These are phyloP conservation scores for Camillea tinctor DNA, from an alignment of 2,329 filamentous ascomycete genomes.

Conservation along the genomic window DNA sequence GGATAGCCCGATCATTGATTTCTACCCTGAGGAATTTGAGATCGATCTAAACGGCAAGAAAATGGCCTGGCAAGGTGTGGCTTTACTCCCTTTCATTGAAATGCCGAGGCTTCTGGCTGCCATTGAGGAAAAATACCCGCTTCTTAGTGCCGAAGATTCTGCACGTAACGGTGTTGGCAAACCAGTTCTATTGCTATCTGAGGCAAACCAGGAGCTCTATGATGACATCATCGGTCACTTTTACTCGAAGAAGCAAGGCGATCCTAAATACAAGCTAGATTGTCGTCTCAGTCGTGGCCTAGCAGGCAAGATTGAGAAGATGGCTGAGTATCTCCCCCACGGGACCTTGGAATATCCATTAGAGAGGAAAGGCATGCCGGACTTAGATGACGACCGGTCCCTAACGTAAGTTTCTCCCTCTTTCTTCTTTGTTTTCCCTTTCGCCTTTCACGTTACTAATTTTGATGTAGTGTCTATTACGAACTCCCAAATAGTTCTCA, in stretches of 20 bases:
- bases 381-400: conserved; percentile 81
- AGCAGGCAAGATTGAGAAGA: conserved; percentile 76
- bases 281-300: conserved; percentile 74
- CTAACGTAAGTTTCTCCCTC: conserved; percentile 62
- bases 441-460: conserved; percentile 29
- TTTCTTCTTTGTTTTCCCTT: conserved; percentile 1
- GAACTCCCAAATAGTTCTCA: conserved; percentile 72
- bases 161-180: conserved; percentile 76
- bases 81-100: conserved; percentile 92
- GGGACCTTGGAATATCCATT: conserved; percentile 77
- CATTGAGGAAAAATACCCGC: conserved; percentile 78
- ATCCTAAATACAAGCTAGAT: conserved; percentile 68
- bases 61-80: conserved; percentile 96
- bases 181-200: conserved; percentile 81
- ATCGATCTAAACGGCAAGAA: conserved; percentile 97
- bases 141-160: conserved; percentile 73
- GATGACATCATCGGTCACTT: conserved; percentile 81
- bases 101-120: conserved; percentile 80
- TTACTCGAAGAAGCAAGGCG: conserved; percentile 83
- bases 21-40: conserved; percentile 92
- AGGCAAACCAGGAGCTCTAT: conserved; percentile 76
- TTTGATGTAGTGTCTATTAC: conserved; percentile 70
- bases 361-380: conserved; percentile 67
- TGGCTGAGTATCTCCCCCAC: conserved; percentile 81
- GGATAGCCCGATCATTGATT: conserved; percentile 92